Evolutionary conservation across 805 yeast genomes (phyloP).

Genomic region (Yarrowia sp.): DNA sequence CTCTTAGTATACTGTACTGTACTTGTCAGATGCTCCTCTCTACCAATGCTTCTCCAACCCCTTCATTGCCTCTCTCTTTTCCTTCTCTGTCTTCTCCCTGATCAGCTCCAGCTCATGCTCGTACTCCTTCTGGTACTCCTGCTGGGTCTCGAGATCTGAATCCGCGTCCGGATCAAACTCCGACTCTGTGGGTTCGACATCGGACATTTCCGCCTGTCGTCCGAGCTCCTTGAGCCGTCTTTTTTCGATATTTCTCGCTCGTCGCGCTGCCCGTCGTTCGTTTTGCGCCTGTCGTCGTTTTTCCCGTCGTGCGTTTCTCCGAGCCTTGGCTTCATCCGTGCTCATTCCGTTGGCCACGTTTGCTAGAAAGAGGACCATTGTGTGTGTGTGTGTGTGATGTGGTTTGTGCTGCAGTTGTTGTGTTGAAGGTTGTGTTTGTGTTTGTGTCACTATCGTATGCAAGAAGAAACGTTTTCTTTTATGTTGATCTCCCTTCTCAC

Average conservation of each 20-base stretch:
- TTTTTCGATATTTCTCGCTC: not conserved
- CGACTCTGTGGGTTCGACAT: not conserved
- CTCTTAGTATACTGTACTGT: no score
- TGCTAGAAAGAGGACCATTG: not conserved
- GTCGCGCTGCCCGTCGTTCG: not conserved
- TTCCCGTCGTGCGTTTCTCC: not conserved
- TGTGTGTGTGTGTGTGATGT: not conserved
- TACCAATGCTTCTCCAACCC: slow-evolving; percentile 7
- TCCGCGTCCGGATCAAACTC: slow-evolving; percentile 12
- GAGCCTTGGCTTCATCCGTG: not conserved
- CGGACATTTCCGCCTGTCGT: not conserved
- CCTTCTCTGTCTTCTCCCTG: slow-evolving; percentile 5
- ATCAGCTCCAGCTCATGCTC: not conserved
- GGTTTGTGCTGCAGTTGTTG: not conserved
- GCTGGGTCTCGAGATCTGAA: not conserved
- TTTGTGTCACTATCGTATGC: not conserved
- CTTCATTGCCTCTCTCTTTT: not conserved
- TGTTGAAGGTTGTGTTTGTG: not conserved
- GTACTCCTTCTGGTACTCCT: not conserved
- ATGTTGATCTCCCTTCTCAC: not conserved
- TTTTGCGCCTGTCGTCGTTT: not conserved
- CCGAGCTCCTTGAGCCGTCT: slow-evolving; percentile 10
- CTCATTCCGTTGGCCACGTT: not conserved
- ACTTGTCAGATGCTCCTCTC: no score
- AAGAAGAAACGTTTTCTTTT: no score